Base-by-base conservation (phyloP, 2,329 filamentous ascomycete genomes). In the Curvularia hawaiiensis region DNA sequence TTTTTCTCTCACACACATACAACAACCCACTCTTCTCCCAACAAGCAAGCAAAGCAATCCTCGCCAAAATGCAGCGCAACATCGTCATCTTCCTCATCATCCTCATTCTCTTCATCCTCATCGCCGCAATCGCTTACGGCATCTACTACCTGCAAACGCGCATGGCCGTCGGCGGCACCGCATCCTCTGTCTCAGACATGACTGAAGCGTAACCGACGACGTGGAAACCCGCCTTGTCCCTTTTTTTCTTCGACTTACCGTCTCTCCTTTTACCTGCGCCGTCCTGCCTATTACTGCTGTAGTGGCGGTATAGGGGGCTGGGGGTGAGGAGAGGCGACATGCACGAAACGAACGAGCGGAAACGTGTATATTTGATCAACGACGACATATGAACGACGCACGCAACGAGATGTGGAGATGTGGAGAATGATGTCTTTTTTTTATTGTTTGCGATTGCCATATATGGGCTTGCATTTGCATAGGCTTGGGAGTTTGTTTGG, bases 51-150 rank as follows among this genome's bases (percentile, higher is more conserved):
- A 28, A 43, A 24, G 35, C 39, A 28, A 43, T 16, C 35, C 41
- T 44, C 53, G 49, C 57, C 59, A 78, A 50, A 45, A 83, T 83
- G 80, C 74, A 80, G 72, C 79, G 79, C 73, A 83, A 83, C 73
- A 74, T 83, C 62, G 79, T 80, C 75, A 80, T 83, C 74, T 80
- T 80, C 72, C 73, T 81, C 66, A 82, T 83, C 72, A 78, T 83
- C 71, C 76, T 83, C 65, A 77, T 82, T 71, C 80, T 83, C 67
- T 82, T 83, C 75, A 75, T 82, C 67, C 74, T 82, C 50, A 78
- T 82, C 51, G 78, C 78, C 30, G 67, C 80, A 28, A 80, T 82
- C 71, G 80, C 76, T 45, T 82, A 82, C 71, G 62, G 74, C 44
- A 82, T 83, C 70, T 83, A 80, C 75, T 79, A 78, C 70, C 75